Evolutionary conservation across 2,329 filamentous ascomycete species (phyloP).

Genomic region (Tolypocladium tropicale): DNA sequence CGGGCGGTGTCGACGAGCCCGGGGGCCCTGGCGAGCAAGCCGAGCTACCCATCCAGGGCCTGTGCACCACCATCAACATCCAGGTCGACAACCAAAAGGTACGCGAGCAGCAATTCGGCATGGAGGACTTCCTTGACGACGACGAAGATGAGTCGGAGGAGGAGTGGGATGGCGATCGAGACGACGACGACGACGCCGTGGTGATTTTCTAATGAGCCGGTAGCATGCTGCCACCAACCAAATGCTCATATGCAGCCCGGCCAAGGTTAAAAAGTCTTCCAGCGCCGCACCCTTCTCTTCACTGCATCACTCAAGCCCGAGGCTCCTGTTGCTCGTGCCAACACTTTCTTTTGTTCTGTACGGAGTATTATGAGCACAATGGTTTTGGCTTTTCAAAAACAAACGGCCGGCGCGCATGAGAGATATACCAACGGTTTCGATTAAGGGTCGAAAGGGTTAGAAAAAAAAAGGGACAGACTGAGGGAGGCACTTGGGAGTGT

Average conservation of each 20-base stretch:
- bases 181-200: conserved; percentile 32
- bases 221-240: background rate
- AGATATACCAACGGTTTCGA: background rate
- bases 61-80: conserved; percentile 61
- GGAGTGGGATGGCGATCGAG: conserved; percentile 47
- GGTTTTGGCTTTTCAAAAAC: background rate
- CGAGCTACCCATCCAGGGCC: conserved; percentile 46
- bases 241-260: too few species aligned
- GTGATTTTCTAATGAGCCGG: conserved; percentile 14
- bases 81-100: conserved; percentile 68
- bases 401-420: background rate
- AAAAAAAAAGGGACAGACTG: background rate
- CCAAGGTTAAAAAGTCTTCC: too few species aligned
- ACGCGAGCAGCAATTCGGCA: conserved; percentile 55
- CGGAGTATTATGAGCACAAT: background rate
- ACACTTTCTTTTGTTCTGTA: background rate
- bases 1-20: conserved; percentile 1
- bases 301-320: background rate
- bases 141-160: conserved; percentile 45
- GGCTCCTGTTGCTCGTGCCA: background rate
- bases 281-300: background rate
- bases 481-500: background rate
- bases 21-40: background rate
- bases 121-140: conserved; percentile 60
- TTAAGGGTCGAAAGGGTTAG: background rate